phyloP scores from a whole-genome alignment of 1,139 yeast species.

The Dujonia santamariae region DNA sequence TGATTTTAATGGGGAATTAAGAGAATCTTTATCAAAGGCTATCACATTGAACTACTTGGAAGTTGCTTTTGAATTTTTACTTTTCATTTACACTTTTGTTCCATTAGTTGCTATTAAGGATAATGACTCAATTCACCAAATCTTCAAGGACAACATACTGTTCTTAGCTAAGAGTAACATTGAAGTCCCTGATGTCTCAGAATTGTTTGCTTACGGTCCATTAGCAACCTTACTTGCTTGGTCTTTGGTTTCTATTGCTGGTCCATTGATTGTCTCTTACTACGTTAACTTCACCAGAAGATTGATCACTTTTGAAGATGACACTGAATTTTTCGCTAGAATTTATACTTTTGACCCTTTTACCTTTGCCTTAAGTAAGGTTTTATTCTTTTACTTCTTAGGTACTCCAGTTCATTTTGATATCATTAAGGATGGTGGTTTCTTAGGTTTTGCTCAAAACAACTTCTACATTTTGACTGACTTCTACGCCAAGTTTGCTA shows the following conservation, averaged over 20 bases:
- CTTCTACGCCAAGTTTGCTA: constrained; percentile 30
- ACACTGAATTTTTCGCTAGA: constrained; percentile 31
- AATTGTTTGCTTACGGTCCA: constrained; percentile 27
- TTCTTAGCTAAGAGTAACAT: constrained; percentile 21
- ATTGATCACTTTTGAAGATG: constrained; percentile 39
- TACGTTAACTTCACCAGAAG: constrained; percentile 54
- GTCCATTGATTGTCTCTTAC: constrained; percentile 49
- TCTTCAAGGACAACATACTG: constrained; percentile 33
- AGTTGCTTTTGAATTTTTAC: constrained; percentile 34
- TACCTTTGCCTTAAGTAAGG: constrained; percentile 51
- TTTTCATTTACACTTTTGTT: constrained; percentile 33
- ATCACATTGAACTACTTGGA: constrained; percentile 45
- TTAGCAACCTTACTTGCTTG: constrained; percentile 37
- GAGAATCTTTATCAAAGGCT: constrained; percentile 49
- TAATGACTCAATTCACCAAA: constrained; percentile 37
- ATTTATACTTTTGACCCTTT: constrained; percentile 54
- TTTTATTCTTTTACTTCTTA: constrained; percentile 44
- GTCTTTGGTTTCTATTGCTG: constrained; percentile 34
- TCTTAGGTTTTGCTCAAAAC: constrained; percentile 35
- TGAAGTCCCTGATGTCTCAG: constrained; percentile 36
- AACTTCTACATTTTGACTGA: constrained; percentile 37
- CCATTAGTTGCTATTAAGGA: constrained; percentile 38
- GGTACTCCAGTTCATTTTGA: constrained; percentile 6
- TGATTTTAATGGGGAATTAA: constrained; percentile 41
- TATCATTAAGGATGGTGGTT: constrained; percentile 26